Evolutionary conservation across 129 eudicot species (phyloP).

Genomic region (Flaveria robusta): DNA sequence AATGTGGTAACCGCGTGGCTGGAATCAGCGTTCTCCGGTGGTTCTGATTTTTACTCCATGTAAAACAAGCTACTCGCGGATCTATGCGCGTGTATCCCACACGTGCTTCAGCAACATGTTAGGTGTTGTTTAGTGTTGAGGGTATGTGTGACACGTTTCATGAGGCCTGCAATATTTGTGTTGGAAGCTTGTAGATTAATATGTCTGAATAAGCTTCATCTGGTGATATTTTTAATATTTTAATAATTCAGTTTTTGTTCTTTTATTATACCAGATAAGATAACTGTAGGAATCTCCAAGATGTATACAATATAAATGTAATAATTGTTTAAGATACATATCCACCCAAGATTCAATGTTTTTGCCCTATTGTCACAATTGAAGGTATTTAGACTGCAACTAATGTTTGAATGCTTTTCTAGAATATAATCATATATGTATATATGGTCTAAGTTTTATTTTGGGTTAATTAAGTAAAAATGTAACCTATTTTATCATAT

Average conservation of each 20-base stretch:
- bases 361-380: not conserved
- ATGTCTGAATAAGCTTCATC: not conserved
- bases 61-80: constrained; percentile 25
- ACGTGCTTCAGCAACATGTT: not conserved
- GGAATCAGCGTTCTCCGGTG: constrained; percentile 29
- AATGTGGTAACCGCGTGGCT: constrained; percentile 39
- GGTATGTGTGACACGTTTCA: constrained; percentile 36
- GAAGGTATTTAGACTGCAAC: constrained; percentile 10
- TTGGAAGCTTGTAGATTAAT: constrained; percentile 23
- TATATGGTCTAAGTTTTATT: not conserved
- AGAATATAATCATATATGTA: not conserved
- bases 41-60: not conserved
- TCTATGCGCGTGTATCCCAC: constrained; percentile 28
- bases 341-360: not conserved
- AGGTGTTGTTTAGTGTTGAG: constrained; percentile 28
- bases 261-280: constrained; percentile 6
- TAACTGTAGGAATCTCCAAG: not conserved
- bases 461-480: not conserved
- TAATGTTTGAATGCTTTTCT: not conserved
- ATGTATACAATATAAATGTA: not conserved
- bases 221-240: not conserved
- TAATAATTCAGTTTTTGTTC: not conserved
- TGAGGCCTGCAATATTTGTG: constrained; percentile 20
- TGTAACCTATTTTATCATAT: not conserved
- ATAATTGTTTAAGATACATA: not conserved